Percentiles rank a stretch among this genome's conserved stretches.
Conservation (phyloP, 1,284 basidiomycete species). For the Malassezia vespertilionis region DNA sequence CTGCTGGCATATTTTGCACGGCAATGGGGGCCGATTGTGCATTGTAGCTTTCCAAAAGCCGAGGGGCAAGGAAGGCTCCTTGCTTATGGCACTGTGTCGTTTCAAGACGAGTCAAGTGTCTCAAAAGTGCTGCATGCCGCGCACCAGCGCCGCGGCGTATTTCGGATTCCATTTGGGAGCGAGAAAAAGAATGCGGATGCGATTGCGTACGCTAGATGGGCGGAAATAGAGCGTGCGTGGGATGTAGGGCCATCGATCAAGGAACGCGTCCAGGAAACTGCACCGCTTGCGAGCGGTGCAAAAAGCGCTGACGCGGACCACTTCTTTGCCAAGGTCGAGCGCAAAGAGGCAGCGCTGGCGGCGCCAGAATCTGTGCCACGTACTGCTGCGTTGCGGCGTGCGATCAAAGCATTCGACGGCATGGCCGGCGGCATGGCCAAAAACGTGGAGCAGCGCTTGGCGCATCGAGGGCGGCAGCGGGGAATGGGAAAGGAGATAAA, state of each 20-base stretch:
- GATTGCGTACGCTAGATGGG: constrained; percentile 4
- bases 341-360: background rate
- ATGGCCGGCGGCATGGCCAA: constrained; percentile 5
- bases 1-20: constrained; percentile 11
- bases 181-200: background rate
- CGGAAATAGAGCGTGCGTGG: constrained; percentile 5
- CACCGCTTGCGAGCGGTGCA: constrained; percentile 6
- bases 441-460: too few relatives aligned
- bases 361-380: too few relatives aligned
- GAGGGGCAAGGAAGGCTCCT: constrained; percentile 2
- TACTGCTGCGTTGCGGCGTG: too few relatives aligned
- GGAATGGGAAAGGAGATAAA: too few relatives aligned
- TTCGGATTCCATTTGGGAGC: constrained; percentile 2
- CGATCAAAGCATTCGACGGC: too few relatives aligned
- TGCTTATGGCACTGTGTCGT: constrained; percentile 11
- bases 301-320: background rate
- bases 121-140: constrained; percentile 6
- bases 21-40: constrained; percentile 7
- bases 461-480: too few relatives aligned
- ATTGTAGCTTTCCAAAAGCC: constrained; percentile 5
- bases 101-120: constrained; percentile 1
- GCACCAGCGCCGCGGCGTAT: background rate
- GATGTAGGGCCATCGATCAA: constrained; percentile 5
- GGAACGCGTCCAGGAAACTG: constrained; percentile 1
- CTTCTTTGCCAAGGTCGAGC: constrained; percentile 15